Evolutionary conservation across 441 rosid species (phyloP), one percentile per base, ranked within the genome.

Genomic region (Erodium chrysanthum): DNA sequence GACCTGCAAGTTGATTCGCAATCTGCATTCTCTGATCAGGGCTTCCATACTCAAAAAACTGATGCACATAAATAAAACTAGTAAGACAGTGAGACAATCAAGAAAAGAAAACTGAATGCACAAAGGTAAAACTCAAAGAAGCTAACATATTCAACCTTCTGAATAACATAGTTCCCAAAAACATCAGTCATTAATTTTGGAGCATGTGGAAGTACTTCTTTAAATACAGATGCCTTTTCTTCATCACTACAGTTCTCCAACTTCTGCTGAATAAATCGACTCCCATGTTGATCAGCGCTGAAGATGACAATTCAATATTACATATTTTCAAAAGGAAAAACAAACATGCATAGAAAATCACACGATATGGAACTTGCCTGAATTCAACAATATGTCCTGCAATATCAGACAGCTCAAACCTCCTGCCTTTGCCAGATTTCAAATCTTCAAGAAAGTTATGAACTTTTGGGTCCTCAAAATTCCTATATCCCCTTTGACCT

Each of bases 211-310:
- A 86, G 81, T 66, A 88, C 78, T 81, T 88, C 95, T 73, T 80
- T 79, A 77, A 83, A 84, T 37, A 88, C 90, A 31, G 83, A 78
- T 37, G 77, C 80, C 77, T 88, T 86, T 66, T 84, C 91, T 64
- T 85, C 90, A 66, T 70, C 71, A 59, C 75, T 76, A 69, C 90
- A 85, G 66, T 65, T 76, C 73, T 87, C 88, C 75, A 87, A 79
- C 79, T 84, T 85, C 73, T 87, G 91, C 81, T 88, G 95, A 80
- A 84, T 88, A 81, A 86, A 88, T 65, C 95, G 78, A 75, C 95
- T 88, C 70, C 95, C 91, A 46, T 88, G 89, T 74, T 88, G 95
- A 81, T 88, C 95, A 66, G 85, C 80, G 77, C 95, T 88, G 85
- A 70, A 78, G 66, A 56, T 46, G 62, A 73, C 73, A 74, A 71